Conservation (phyloP, 306 rosid genomes). For the Sechiopsis laciniata region DNA sequence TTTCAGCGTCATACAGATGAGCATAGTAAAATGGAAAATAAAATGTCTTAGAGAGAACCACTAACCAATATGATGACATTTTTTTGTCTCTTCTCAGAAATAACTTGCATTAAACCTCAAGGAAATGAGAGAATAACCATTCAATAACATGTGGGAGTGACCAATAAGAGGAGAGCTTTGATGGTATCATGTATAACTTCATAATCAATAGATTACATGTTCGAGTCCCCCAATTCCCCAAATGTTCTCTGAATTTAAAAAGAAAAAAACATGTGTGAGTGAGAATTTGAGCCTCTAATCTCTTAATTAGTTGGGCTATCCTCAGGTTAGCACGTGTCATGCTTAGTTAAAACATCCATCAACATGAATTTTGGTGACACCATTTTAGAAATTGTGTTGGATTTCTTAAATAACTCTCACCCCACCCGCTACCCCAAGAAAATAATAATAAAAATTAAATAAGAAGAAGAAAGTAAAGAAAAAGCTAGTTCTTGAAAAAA, state of each 20-base stretch:
- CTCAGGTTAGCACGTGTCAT: neutral
- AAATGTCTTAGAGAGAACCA: neutral
- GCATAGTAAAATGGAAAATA: conserved; percentile 5
- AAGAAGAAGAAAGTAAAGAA: neutral
- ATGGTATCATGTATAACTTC: no score
- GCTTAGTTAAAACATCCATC: neutral
- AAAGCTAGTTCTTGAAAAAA: conserved; percentile 15
- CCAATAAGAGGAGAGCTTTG: no score
- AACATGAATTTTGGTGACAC: neutral
- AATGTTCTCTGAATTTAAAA: no score
- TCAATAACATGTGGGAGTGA: neutral
- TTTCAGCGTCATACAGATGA: neutral
- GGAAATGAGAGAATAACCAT: neutral
- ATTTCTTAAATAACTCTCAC: neutral
- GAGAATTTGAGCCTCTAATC: neutral
- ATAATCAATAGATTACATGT: no score
- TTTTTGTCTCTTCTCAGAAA: neutral
- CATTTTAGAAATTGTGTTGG: neutral
- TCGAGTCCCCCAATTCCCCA: no score
- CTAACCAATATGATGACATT: no score
- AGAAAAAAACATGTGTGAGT: neutral
- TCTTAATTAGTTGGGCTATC: neutral
- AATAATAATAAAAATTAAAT: neutral
- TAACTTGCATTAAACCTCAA: neutral
- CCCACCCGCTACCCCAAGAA: neutral